Evolutionary conservation across 2,329 filamentous ascomycete genomes (phyloP), one percentile per base, ranked within the genome.

Genomic region (Thelonectria discophora): DNA sequence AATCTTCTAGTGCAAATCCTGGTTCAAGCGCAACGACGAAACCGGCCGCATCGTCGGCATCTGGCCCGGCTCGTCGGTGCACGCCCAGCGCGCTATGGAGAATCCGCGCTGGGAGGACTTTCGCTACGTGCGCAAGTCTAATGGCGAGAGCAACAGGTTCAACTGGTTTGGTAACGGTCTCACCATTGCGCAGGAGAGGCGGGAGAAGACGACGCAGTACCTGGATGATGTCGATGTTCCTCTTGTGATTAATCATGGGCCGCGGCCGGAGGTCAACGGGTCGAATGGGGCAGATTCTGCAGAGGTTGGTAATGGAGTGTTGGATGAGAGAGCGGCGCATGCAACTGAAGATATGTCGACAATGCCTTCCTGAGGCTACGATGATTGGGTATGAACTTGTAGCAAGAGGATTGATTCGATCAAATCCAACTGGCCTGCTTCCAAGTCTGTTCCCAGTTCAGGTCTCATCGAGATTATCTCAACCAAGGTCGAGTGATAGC

Each of bases 81-180:
- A 51, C n/a, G 48, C 34, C 7, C 32, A 15, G 17, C 5, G 10
- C 13, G 48, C 32, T 3, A 18, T 39, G 10, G 17, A 40, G 21
- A 39, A 39, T 11, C 48, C 48, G 8, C 32, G 32, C 3, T 51
- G 32, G 32, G 34, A 51, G 12, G 34, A 40, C 13, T 51, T 39
- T 27, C 3, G 12, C 13, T 49, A 49, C 12, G 18, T 20, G 5
- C 15, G 15, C 8, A 53, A 42, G 37, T 21, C 48, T 11, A 18
- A 40, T 2, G 8, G 7, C 10, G 3, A 43, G 37, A 37, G 42
- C 1, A 53, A 53, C 12, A 53, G 21, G 21, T 43, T 53, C 15
- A 53, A 24, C 15, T 53, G 37, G 50, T 40, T 53, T 9, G 50
- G 50, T 2, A 53, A 53, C 11, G 50, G 50, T 10, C 48, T 51